Conservation (phyloP, 2,329 filamentous ascomycete species). For the Penicillium sp. region DNA sequence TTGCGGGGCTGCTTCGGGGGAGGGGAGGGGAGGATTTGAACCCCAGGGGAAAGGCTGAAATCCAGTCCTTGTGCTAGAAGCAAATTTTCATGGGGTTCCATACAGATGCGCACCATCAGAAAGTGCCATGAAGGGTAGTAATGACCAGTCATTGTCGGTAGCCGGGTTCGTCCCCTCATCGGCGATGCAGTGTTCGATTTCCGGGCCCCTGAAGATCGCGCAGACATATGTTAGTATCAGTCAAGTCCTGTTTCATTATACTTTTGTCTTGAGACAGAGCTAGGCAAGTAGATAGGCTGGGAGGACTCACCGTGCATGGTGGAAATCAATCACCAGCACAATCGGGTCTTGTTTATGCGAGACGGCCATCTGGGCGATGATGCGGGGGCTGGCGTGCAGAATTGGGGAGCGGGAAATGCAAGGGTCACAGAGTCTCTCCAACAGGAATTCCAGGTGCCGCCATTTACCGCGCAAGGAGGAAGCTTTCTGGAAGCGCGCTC, state of each 20-base stretch:
- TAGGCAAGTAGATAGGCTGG: neutral
- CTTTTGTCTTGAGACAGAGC: neutral
- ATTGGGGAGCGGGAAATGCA: constrained; percentile 1
- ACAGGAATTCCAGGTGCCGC: constrained; percentile 4
- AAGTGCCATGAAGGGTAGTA: constrained; percentile 94
- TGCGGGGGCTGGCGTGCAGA: constrained; percentile 3
- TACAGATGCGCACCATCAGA: constrained; percentile 94
- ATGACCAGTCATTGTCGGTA: constrained; percentile 80
- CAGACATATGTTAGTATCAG: constrained; percentile 2
- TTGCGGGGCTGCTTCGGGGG: neutral
- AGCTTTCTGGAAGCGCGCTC: neutral
- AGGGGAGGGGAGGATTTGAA: neutral
- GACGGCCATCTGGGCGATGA: constrained; percentile 28
- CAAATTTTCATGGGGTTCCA: constrained; percentile 32
- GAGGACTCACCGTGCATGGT: constrained; percentile 63
- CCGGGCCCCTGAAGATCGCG: constrained; percentile 68
- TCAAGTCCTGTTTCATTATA: neutral
- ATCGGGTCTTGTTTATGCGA: constrained; percentile 61
- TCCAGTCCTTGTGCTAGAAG: neutral
- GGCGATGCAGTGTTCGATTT: constrained; percentile 91
- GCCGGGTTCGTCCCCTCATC: constrained; percentile 76
- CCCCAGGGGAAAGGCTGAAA: neutral
- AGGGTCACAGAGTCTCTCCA: constrained; percentile 1
- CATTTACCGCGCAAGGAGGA: neutral
- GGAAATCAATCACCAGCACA: constrained; percentile 79